Base-by-base conservation (phyloP, 2,329 filamentous ascomycete genomes). In the Hymenoscyphus occultus region DNA sequence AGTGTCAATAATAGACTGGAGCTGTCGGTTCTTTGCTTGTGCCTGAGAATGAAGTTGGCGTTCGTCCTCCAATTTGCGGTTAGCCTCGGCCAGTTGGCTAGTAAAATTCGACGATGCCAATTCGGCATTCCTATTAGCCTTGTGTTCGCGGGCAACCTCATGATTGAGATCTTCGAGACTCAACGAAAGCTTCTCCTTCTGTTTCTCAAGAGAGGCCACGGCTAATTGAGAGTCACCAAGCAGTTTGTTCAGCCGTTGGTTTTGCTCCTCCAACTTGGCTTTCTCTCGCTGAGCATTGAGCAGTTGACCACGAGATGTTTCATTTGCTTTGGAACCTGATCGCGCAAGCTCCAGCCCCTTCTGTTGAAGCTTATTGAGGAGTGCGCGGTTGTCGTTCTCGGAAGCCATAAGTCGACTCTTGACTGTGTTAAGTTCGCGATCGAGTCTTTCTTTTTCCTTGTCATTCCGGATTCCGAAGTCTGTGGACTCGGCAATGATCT, bases 281-380 rank as follows among this genome's bases (percentile, higher is more conserved):
- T 97, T 98, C 74, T 97, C 94, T 16, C 88, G 86, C 69, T 94
- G 92, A 35, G 97, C 80, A 65, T 89, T 87, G 48, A 86, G 78
- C 59, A 97, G 82, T 70, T 95, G 90, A 2, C 88, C 84, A 45
- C 93, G 88, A 58, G 93, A 91, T 39, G 88, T 91, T 71, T 98
- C 94, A 67, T 86, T 93, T 39, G 91, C 94, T 65, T 90, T 89
- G 5, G 93, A 96, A 66, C 87, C 92, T 0, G 94, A 95, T 57
- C 95, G 87, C 51, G 94, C 94, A 76, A 99, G 96, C 75, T 99
- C 94, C 6, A 99, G 84, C 39, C 96, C 95, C 81, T 98, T 98
- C 74, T 98, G 94, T 74, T 98, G 94, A 19, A 99, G 84, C 78
- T 98, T 98, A 80, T 97, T 98, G 70, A 98, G 84, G n/a, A 99